These are phyloP conservation scores for Rubus parviflorus DNA, from an alignment of 306 rosid genomes.

Conservation along the genomic window DNA sequence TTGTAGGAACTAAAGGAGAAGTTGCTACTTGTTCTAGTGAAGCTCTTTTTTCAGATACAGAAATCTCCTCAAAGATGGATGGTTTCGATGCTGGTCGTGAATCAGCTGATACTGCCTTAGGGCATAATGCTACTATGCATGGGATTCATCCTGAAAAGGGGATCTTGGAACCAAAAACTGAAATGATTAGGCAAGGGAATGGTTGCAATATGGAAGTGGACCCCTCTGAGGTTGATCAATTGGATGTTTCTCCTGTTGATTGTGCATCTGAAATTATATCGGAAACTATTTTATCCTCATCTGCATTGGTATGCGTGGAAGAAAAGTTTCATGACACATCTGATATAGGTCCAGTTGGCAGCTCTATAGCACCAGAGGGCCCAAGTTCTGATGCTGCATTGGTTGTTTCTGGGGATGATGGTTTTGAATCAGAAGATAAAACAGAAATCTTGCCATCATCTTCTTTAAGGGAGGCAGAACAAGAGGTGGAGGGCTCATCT, in stretches of 20 bases:
- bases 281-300: slow-evolving; percentile 1
- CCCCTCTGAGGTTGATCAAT: slow-evolving; percentile 24
- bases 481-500: not conserved
- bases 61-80: slow-evolving; percentile 9
- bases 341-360: slow-evolving; percentile 18
- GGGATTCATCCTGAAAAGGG: slow-evolving; percentile 23
- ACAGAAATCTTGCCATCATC: slow-evolving; percentile 19
- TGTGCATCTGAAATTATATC: slow-evolving; percentile 6
- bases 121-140: not conserved
- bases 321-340: slow-evolving; percentile 22
- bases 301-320: slow-evolving; percentile 13
- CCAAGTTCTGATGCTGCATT: slow-evolving; percentile 17
- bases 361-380: slow-evolving; percentile 8
- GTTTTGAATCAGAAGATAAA: not conserved
- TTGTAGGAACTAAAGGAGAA: not conserved
- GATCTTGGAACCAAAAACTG: slow-evolving; percentile 16
- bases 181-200: slow-evolving; percentile 13
- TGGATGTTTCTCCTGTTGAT: slow-evolving; percentile 29
- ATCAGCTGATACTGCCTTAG: slow-evolving; percentile 4
- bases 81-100: slow-evolving; percentile 1
- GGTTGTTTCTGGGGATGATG: slow-evolving; percentile 16
- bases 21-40: slow-evolving; percentile 21
- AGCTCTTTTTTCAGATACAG: slow-evolving; percentile 25
- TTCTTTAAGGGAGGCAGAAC: slow-evolving; percentile 13
- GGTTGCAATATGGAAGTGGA: slow-evolving; percentile 32